Base-by-base conservation (phyloP, 768 basidiomycete genomes). In the Candolleomyces aberdarensis region DNA sequence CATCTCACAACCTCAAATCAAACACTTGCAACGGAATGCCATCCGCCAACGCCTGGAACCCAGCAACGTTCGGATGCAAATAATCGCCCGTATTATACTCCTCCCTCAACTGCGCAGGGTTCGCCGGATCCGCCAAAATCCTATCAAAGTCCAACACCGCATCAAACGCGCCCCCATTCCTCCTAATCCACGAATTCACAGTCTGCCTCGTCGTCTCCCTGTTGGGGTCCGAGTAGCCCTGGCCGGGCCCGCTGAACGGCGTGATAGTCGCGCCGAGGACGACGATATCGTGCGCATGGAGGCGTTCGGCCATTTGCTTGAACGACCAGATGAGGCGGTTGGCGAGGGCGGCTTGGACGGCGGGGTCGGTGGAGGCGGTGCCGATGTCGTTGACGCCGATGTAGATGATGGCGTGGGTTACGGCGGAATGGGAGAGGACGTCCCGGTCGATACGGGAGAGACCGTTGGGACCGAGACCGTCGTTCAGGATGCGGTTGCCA, bases 371-470 rank as follows among this genome's bases (percentile, higher is more conserved):
- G 8, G 63, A 63, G 5, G 76, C 78, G 5, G 71, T 72, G 4
- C 81, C 82, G 56, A 83, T 80, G 73, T 83, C 83, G 75, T 83
- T 84, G 26, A 82, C 80, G 55, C 82, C 82, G 65, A 81, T 80
- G 68, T 81, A 82, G 65, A 84, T 76, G 74, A 83, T 78, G 32
- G 74, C 78, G 68, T 73, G 82, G 44, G 70, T 71, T 50, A 80
- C 74, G n/a, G 78, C 76, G 29, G 78, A 69, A 40, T 81, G 81
- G 6, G 80, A 64, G 48, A 84, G 75, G 36, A 81, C 81, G 67
- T 83, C 83, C 8, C 83, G 73, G 62, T 83, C 80, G 70, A 82
- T 76, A 39, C 83, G 79, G 19, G 76, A 74, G 15, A 80, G 66
- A 11, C 75, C 78, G 65, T 76, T 78, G 6, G 81, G 81, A 0